A percentile compares a stretch with the other conserved stretches of the same genome.
These are phyloP conservation scores for Fusarium multiceps DNA, from an alignment of 2,329 filamentous ascomycete genomes.

Conservation along the genomic window DNA sequence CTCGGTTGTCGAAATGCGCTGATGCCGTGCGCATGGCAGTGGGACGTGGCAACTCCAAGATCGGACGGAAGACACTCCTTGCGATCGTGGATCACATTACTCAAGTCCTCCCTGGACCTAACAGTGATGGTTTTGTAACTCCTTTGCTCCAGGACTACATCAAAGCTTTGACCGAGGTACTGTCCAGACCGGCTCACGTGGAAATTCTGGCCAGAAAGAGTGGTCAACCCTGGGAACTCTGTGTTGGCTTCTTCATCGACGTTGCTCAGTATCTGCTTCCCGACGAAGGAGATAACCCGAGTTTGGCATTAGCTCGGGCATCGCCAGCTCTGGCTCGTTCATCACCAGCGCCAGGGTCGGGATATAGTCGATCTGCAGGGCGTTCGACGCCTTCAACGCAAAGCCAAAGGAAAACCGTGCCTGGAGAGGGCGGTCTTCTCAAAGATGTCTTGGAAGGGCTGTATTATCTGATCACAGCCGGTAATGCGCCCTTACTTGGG, in stretches of 20 bases:
- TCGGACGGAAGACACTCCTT: conserved; percentile 82
- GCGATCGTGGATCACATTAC: conserved; percentile 84
- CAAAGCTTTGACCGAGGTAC: conserved; percentile 76
- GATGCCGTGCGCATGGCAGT: conserved; percentile 78
- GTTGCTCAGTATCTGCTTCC: conserved; percentile 64
- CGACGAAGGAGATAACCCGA: conserved; percentile 54
- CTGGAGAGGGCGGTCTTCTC: conserved; percentile 50
- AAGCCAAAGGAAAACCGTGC: conserved; percentile 45
- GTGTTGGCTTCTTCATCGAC: conserved; percentile 77
- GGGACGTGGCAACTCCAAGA: conserved; percentile 72
- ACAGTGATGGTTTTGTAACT: conserved; percentile 72
- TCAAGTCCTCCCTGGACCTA: conserved; percentile 72
- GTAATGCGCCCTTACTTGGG: conserved; percentile 74
- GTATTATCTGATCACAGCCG: conserved; percentile 69
- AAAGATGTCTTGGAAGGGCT: conserved; percentile 69
- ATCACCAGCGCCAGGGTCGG: conserved; percentile 58
- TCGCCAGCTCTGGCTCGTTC: conserved; percentile 60
- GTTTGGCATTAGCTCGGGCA: conserved; percentile 52
- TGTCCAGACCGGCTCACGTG: conserved; percentile 79
- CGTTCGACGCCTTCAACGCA: conserved; percentile 48
- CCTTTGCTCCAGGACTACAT: conserved; percentile 81
- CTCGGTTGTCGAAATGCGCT: conserved; percentile 75
- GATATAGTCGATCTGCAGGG: conserved; percentile 45
- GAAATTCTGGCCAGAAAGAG: conserved; percentile 75
- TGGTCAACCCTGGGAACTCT: conserved; percentile 72